phyloP scores from a whole-genome alignment of 2,329 filamentous ascomycete genomes.

The Fusarium lyarnte region DNA sequence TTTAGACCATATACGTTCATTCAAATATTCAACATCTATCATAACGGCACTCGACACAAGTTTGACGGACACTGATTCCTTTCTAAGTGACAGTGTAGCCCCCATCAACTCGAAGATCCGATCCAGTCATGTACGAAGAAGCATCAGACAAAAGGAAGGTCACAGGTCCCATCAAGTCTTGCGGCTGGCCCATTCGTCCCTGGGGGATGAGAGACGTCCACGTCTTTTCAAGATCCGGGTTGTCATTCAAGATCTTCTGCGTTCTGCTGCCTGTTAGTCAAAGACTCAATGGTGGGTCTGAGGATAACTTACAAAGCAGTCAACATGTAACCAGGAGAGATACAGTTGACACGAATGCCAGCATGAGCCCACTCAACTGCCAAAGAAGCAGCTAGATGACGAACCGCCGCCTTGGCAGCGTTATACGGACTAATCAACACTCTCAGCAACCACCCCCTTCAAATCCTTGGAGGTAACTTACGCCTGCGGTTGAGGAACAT shows the following conservation, averaged over 20 bases:
- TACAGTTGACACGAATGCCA: conserved; percentile 92
- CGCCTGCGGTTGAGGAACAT: conserved; percentile 92
- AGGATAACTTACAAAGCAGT: conserved; percentile 62
- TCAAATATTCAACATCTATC: not conserved
- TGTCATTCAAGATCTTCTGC: conserved; percentile 93
- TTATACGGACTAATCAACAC: conserved; percentile 75
- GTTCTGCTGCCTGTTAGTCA: conserved; percentile 63
- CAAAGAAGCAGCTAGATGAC: conserved; percentile 85
- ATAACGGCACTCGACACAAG: not conserved
- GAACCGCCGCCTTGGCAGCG: conserved; percentile 88
- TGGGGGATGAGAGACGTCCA: conserved; percentile 93
- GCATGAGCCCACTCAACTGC: conserved; percentile 93
- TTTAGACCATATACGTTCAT: too few relatives aligned
- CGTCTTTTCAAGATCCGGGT: conserved; percentile 87
- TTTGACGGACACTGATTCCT: accelerated
- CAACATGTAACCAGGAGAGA: conserved; percentile 95
- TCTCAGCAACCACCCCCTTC: not conserved
- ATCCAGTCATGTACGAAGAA: conserved; percentile 74
- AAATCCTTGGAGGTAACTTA: conserved; percentile 45
- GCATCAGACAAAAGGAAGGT: conserved; percentile 86
- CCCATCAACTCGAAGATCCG: conserved; percentile 83
- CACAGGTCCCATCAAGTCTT: conserved; percentile 93
- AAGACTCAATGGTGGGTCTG: accelerated
- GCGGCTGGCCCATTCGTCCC: conserved; percentile 90
- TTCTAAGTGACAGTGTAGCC: conserved; percentile 80